Conservation (phyloP, 768 basidiomycete species). For the Leccinum boreale region DNA sequence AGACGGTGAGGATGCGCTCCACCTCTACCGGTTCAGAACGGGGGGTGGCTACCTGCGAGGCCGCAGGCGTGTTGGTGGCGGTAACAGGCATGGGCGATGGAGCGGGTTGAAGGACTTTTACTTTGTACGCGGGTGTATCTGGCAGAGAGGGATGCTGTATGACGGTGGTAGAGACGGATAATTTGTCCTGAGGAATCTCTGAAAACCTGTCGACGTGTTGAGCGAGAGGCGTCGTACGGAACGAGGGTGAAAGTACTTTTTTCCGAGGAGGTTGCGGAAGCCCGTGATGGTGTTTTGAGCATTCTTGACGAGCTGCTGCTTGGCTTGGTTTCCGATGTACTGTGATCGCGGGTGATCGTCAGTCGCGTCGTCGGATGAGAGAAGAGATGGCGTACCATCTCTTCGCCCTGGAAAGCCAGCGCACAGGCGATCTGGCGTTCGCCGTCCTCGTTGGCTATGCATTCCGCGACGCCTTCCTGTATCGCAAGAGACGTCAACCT, state of each 20-base stretch:
- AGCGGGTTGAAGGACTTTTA: slow-evolving; percentile 75
- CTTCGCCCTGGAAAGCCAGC: slow-evolving; percentile 86
- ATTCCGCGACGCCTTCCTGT: slow-evolving; percentile 88
- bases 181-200: slow-evolving; percentile 56
- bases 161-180: slow-evolving; percentile 60
- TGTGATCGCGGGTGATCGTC: slow-evolving; percentile 32
- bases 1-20: slow-evolving; percentile 73
- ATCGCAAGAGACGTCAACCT: not conserved
- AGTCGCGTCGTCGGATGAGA: not conserved
- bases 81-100: slow-evolving; percentile 65
- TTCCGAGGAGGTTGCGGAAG: slow-evolving; percentile 90
- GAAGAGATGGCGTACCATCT: slow-evolving; percentile 59
- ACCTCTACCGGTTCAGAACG: slow-evolving; percentile 65
- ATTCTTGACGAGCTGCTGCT: slow-evolving; percentile 93
- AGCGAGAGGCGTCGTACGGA: not conserved
- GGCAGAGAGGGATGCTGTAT: slow-evolving; percentile 71
- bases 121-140: slow-evolving; percentile 80
- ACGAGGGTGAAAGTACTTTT: slow-evolving; percentile 60
- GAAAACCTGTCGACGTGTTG: slow-evolving; percentile 60
- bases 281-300: slow-evolving; percentile 90
- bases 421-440: slow-evolving; percentile 97
- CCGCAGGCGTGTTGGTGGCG: slow-evolving; percentile 55
- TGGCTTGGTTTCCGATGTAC: slow-evolving; percentile 97
- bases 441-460: slow-evolving; percentile 97
- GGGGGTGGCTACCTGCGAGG: slow-evolving; percentile 67